A percentile compares a stretch with the other conserved stretches of the same genome.
Conservation (phyloP, 208 protist genomes). For the Trypanosomatidae sp. region DNA sequence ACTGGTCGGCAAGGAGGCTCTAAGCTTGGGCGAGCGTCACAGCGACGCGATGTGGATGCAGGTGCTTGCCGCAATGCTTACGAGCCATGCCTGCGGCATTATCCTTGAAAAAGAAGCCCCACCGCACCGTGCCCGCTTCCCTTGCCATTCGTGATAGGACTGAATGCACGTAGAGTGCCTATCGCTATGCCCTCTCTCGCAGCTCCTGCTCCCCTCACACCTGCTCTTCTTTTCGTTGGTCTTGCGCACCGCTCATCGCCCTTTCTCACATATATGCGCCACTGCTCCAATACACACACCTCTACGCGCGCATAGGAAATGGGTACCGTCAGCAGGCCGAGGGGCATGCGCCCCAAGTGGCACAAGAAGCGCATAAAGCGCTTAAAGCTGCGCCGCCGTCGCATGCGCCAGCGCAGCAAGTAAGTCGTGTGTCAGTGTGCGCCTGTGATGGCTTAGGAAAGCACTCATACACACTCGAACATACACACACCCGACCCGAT, state of each 20-base stretch:
- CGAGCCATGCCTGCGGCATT: no score
- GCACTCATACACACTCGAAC: neutral
- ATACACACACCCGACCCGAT: neutral
- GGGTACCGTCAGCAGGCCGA: constrained; percentile 83
- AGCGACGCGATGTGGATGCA: no score
- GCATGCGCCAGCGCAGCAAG: constrained; percentile 91
- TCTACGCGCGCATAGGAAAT: constrained; percentile 24
- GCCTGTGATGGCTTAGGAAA: neutral
- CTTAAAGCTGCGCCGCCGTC: constrained; percentile 85
- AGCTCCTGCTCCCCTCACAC: constrained; percentile 1
- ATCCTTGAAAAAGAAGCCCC: no score
- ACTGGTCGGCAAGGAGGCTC: no score
- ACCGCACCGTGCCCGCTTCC: no score
- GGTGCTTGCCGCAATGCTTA: no score
- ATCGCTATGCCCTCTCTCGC: neutral
- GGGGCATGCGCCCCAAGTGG: constrained; percentile 92
- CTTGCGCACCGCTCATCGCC: neutral
- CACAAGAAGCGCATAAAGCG: constrained; percentile 94
- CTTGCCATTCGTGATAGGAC: no score
- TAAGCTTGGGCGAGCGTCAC: no score
- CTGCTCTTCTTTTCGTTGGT: neutral
- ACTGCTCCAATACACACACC: constrained; percentile 1
- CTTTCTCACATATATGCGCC: no score
- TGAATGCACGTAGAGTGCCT: no score
- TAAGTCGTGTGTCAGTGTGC: constrained; percentile 32